A percentile compares a stretch with the other conserved stretches of the same genome.
phyloP scores from a whole-genome alignment of 768 basidiomycete genomes.

The Lactifluus hygrophoroides region DNA sequence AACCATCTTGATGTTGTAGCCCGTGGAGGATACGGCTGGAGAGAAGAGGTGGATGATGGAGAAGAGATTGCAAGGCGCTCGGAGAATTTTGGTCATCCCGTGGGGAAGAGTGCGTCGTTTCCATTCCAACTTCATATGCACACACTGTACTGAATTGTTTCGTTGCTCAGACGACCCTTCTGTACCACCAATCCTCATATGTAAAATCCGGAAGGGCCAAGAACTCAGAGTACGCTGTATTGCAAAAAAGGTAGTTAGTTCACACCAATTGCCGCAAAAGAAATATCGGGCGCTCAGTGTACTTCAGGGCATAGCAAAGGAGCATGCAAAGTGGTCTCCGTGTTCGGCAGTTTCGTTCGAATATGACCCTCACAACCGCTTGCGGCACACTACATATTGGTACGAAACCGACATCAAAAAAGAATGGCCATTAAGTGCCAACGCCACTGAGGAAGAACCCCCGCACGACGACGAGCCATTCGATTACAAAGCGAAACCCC shows the following conservation, averaged over 20 bases:
- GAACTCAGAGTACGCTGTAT: slow-evolving; percentile 78
- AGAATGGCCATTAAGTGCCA: slow-evolving; percentile 91
- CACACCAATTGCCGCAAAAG: background rate
- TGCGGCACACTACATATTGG: slow-evolving; percentile 95
- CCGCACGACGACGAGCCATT: slow-evolving; percentile 76
- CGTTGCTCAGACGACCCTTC: slow-evolving; percentile 45
- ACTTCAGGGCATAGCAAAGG: slow-evolving; percentile 89
- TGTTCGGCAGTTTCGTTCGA: slow-evolving; percentile 93
- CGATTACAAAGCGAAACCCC: slow-evolving; percentile 81
- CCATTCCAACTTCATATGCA: background rate
- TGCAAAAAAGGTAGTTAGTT: slow-evolving; percentile 85
- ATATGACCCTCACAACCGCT: slow-evolving; percentile 96
- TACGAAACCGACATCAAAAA: slow-evolving; percentile 68
- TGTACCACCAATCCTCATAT: slow-evolving; percentile 67
- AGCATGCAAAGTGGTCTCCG: slow-evolving; percentile 99
- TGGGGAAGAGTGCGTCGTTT: slow-evolving; percentile 64
- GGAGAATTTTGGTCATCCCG: slow-evolving; percentile 70
- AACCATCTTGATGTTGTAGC: slow-evolving; percentile 65
- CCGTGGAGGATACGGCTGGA: slow-evolving; percentile 18
- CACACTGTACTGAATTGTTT: slow-evolving; percentile 5
- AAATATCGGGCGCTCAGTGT: background rate
- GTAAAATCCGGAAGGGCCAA: slow-evolving; percentile 91
- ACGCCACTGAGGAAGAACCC: slow-evolving; percentile 76
- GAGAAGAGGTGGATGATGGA: slow-evolving; percentile 42
- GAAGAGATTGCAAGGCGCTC: slow-evolving; percentile 70